A percentile compares a stretch with the other conserved stretches of the same genome.
Conservation (phyloP, 202 grass and related monocot species). For the Setaria viridis region DNA sequence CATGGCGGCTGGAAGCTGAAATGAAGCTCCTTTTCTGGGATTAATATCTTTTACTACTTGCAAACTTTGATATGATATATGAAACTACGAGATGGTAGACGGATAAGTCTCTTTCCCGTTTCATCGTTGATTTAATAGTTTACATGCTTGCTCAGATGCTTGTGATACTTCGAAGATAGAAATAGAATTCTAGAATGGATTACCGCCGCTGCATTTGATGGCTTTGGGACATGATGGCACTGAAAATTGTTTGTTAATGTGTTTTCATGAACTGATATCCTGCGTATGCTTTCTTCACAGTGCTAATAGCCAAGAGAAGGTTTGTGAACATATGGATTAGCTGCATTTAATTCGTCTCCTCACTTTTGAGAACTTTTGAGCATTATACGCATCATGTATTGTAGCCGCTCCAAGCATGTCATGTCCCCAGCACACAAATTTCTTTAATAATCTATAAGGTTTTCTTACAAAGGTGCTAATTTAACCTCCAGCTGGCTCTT, state of each 20-base stretch:
- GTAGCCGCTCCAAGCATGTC: neutral
- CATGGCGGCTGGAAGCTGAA: neutral
- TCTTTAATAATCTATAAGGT: neutral
- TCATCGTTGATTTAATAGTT: neutral
- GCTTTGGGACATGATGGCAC: conserved; percentile 2
- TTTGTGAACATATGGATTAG: neutral
- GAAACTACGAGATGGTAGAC: neutral
- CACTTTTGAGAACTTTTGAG: too few species aligned
- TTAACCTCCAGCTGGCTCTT: neutral
- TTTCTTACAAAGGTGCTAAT: neutral
- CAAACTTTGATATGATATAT: neutral
- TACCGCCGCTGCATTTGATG: neutral
- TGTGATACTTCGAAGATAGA: neutral
- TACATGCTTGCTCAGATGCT: conserved; percentile 15
- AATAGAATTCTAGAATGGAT: neutral
- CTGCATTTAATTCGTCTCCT: neutral
- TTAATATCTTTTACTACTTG: neutral
- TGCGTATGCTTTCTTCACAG: neutral
- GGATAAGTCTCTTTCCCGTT: neutral
- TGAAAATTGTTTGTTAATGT: neutral
- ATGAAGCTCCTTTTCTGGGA: neutral
- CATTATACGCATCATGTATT: neutral
- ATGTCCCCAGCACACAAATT: neutral
- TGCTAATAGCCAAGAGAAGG: neutral
- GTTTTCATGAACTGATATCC: neutral